phyloP scores from a whole-genome alignment of 257 asterid species.

The Jaltomata sinuosa region DNA sequence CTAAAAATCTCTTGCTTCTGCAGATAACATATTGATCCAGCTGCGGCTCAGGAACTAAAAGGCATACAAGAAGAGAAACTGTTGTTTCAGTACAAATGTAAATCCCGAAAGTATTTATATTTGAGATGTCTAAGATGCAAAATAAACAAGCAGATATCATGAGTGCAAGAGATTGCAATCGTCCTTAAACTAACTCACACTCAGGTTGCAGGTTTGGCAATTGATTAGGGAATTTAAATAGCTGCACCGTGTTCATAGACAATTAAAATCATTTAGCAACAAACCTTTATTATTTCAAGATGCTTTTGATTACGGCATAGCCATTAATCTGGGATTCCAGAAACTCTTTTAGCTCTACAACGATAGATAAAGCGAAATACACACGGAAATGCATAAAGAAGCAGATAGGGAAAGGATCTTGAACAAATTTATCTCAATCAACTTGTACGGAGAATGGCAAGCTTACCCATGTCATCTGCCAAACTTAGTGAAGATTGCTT shows the following conservation, averaged over 20 bases:
- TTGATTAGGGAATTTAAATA: not conserved
- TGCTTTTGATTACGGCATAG: not conserved
- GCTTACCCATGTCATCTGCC: constrained; percentile 84
- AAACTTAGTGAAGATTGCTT: constrained; percentile 79
- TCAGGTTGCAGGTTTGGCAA: not conserved
- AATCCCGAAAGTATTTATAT: not conserved
- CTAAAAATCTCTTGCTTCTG: constrained; percentile 71
- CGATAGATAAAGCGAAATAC: not conserved
- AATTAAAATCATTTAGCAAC: not conserved
- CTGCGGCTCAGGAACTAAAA: constrained; percentile 70
- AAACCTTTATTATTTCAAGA: not conserved
- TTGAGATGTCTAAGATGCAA: not conserved
- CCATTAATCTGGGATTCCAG: not conserved
- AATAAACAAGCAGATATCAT: not conserved
- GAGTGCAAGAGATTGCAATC: not conserved
- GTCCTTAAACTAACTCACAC: not conserved
- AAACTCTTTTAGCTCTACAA: not conserved
- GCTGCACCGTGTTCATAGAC: not conserved
- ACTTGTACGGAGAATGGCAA: not conserved
- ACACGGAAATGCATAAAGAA: not conserved
- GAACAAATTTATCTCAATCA: not conserved
- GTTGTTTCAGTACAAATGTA: not conserved
- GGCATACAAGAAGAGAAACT: not conserved
- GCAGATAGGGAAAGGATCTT: not conserved
- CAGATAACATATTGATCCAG: constrained; percentile 65